Evolutionary conservation across 2,329 filamentous ascomycete genomes (phyloP).

Genomic region (Penicillium paneum): DNA sequence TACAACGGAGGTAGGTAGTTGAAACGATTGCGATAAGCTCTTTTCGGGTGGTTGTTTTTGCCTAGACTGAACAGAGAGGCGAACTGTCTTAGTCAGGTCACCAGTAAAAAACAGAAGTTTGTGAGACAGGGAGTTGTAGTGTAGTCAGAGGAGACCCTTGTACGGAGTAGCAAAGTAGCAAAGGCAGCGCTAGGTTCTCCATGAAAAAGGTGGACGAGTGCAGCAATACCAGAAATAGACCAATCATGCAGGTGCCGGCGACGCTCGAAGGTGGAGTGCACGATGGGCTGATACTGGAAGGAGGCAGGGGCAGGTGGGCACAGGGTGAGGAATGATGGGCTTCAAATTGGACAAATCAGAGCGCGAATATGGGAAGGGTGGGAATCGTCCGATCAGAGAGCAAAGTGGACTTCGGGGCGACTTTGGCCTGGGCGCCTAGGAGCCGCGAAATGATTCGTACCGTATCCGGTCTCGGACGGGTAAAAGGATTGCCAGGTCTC

Average conservation of each 20-base stretch:
- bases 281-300: constrained; percentile 30
- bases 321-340: constrained; percentile 18
- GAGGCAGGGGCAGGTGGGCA: constrained; percentile 15
- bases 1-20: constrained; percentile 5
- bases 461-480: constrained; percentile 17
- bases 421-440: constrained; percentile 10
- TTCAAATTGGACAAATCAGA: constrained; percentile 21
- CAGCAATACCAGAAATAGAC: constrained; percentile 16
- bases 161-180: background rate
- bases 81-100: constrained; percentile 11
- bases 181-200: constrained; percentile 15
- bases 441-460: constrained; percentile 15
- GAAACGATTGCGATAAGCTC: constrained; percentile 21
- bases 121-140: constrained; percentile 9
- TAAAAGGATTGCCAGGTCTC: constrained; percentile 3
- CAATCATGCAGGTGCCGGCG: constrained; percentile 31
- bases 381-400: constrained; percentile 19
- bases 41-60: constrained; percentile 20
- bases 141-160: constrained; percentile 1
- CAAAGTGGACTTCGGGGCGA: constrained; percentile 8
- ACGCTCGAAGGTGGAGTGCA: constrained; percentile 26
- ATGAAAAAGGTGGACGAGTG: constrained; percentile 20
- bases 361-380: constrained; percentile 11
- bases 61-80: constrained; percentile 8
- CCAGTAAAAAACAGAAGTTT: constrained; percentile 11